Percentiles rank a stretch among this genome's conserved stretches.
These are phyloP conservation scores for Misopates orontium DNA, from an alignment of 257 asterid genomes.

Conservation along the genomic window DNA sequence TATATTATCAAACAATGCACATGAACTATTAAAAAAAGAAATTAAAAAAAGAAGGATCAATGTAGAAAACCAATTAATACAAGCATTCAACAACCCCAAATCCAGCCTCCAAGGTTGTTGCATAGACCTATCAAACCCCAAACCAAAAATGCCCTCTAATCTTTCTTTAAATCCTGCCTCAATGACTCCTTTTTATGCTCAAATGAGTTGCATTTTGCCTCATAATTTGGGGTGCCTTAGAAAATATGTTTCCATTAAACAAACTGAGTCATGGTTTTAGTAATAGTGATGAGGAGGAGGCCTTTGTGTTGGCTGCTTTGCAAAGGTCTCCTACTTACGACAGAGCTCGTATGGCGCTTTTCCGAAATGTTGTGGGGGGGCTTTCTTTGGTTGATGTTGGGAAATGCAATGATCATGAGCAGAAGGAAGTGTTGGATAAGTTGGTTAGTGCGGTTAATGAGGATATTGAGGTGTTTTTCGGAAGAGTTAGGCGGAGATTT, in stretches of 20 bases:
- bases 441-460: conserved; percentile 51
- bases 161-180: conserved; percentile 33
- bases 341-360: conserved; percentile 60
- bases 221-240: conserved; percentile 35
- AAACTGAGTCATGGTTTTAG: conserved; percentile 25
- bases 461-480: conserved; percentile 57
- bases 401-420: conserved; percentile 46
- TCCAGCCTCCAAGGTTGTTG: conserved; percentile 59
- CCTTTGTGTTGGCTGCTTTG: conserved; percentile 59
- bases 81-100: conserved; percentile 38
- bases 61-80: conserved; percentile 32
- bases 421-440: conserved; percentile 56
- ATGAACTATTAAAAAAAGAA: not conserved
- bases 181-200: conserved; percentile 2
- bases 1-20: not conserved
- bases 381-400: conserved; percentile 62
- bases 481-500: conserved; percentile 73
- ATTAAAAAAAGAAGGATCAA: not conserved
- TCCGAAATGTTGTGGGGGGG: conserved; percentile 52
- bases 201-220: not conserved
- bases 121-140: conserved; percentile 42
- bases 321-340: conserved; percentile 69
- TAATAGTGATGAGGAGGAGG: conserved; percentile 55
- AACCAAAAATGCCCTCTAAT: conserved; percentile 23
- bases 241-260: conserved; percentile 39